Percentiles rank a stretch among this genome's conserved stretches.
Evolutionary conservation across 2,329 filamentous ascomycete genomes (phyloP).

Genomic region (Trichoderma sp.): DNA sequence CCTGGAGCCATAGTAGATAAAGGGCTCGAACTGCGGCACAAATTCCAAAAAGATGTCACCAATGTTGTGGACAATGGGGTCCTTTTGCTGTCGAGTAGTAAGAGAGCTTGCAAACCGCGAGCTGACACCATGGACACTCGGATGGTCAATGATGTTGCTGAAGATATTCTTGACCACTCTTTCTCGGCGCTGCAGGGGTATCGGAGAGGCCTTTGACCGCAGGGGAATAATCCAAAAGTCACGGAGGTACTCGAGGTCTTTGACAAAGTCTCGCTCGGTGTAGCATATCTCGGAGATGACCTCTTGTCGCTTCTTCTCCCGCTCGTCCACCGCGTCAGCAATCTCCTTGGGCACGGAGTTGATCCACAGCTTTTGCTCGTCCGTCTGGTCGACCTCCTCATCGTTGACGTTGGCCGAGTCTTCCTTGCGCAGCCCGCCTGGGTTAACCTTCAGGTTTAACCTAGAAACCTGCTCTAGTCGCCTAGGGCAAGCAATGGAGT

Average conservation of each 20-base stretch:
- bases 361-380: slow-evolving; percentile 99
- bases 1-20: slow-evolving; percentile 94
- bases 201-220: slow-evolving; percentile 78
- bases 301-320: slow-evolving; percentile 96
- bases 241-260: slow-evolving; percentile 93
- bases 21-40: slow-evolving; percentile 90
- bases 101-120: slow-evolving; percentile 84
- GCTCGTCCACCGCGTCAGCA: slow-evolving; percentile 83
- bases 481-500: slow-evolving; percentile 95
- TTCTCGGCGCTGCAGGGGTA: slow-evolving; percentile 83
- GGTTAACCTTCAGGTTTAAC: slow-evolving; percentile 89
- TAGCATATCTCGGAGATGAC: slow-evolving; percentile 99
- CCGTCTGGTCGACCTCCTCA: slow-evolving; percentile 79
- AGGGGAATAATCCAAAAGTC: slow-evolving; percentile 99
- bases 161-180: slow-evolving; percentile 94
- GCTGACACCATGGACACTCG: slow-evolving; percentile 84
- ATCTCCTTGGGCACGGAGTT: slow-evolving; percentile 96
- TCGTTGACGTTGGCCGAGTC: slow-evolving; percentile 65
- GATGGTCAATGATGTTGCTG: slow-evolving; percentile 85
- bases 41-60: slow-evolving; percentile 94
- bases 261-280: slow-evolving; percentile 97
- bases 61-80: slow-evolving; percentile 82
- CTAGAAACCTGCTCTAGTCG: slow-evolving; percentile 92
- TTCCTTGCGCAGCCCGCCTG: slow-evolving; percentile 76
- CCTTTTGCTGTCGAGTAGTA: slow-evolving; percentile 86